Conservation (phyloP, 768 basidiomycete species). For the Nevesoporus exiguus region DNA sequence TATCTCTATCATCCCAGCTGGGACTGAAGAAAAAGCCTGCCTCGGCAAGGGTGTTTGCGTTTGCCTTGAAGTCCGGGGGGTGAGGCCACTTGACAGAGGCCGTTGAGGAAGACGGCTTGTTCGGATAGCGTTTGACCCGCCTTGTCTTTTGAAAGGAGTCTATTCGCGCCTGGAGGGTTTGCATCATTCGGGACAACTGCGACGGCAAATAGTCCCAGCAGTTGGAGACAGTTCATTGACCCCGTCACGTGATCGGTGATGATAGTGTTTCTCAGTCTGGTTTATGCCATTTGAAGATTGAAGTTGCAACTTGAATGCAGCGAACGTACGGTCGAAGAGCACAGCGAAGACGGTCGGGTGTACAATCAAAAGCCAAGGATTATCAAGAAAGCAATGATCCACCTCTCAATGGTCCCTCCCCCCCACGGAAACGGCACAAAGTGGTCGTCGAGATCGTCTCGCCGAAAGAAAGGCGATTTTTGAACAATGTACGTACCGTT, state of each 20-base stretch:
- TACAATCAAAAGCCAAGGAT: background rate
- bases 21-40: conserved; percentile 90
- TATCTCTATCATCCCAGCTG: conserved; percentile 62
- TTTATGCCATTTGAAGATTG: too few species aligned
- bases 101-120: conserved; percentile 44
- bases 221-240: too few species aligned
- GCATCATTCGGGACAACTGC: conserved; percentile 38
- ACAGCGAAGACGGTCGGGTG: conserved; percentile 9
- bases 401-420: conserved; percentile 2
- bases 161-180: conserved; percentile 53
- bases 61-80: conserved; percentile 58
- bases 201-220: background rate
- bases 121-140: conserved; percentile 50
- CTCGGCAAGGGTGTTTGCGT: conserved; percentile 70
- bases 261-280: background rate
- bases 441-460: conserved; percentile 31
- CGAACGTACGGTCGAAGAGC: conserved; percentile 36
- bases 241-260: conserved; percentile 1
- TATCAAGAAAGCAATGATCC: background rate
- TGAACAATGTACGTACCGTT: background rate
- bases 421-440: conserved; percentile 32
- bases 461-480: conserved; percentile 1
- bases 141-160: conserved; percentile 66
- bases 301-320: conserved; percentile 24
- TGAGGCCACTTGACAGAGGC: conserved; percentile 77